phyloP scores from a whole-genome alignment of 345 rosid species.

The Camelina hispida region DNA sequence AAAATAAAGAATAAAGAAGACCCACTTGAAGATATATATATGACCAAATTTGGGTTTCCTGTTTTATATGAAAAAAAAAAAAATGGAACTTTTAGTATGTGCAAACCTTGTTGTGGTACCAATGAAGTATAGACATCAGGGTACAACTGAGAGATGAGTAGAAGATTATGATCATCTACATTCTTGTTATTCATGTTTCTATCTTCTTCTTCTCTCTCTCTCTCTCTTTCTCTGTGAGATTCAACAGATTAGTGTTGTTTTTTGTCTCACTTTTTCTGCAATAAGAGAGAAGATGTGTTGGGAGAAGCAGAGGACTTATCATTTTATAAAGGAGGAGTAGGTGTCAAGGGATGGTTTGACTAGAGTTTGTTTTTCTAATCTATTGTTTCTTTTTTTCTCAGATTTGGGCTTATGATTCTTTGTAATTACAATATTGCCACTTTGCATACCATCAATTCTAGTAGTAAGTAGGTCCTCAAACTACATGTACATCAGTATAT shows the following conservation, averaged over 20 bases:
- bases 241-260: slow-evolving; percentile 1
- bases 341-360: slow-evolving; percentile 44
- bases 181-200: slow-evolving; percentile 37
- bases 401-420: slow-evolving; percentile 13
- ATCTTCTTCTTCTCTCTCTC: not conserved
- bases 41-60: not conserved
- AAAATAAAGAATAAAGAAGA: slow-evolving; percentile 24
- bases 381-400: not conserved
- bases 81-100: not conserved
- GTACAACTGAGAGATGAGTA: slow-evolving; percentile 42
- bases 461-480: not conserved
- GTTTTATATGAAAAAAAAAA: not conserved
- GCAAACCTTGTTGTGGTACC: slow-evolving; percentile 41
- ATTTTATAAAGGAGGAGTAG: slow-evolving; percentile 43
- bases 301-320: slow-evolving; percentile 29
- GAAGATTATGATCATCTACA: slow-evolving; percentile 38
- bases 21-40: slow-evolving; percentile 33
- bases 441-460: slow-evolving; percentile 1
- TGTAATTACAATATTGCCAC: slow-evolving; percentile 11
- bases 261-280: slow-evolving; percentile 42
- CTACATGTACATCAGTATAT: slow-evolving; percentile 17
- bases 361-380: slow-evolving; percentile 1
- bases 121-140: slow-evolving; percentile 39
- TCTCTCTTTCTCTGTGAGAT: slow-evolving; percentile 26
- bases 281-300: slow-evolving; percentile 35